A percentile compares a stretch with the other conserved stretches of the same genome.
Evolutionary conservation across 768 basidiomycete genomes (phyloP).

Genomic region (Glaciozyma antarctica): DNA sequence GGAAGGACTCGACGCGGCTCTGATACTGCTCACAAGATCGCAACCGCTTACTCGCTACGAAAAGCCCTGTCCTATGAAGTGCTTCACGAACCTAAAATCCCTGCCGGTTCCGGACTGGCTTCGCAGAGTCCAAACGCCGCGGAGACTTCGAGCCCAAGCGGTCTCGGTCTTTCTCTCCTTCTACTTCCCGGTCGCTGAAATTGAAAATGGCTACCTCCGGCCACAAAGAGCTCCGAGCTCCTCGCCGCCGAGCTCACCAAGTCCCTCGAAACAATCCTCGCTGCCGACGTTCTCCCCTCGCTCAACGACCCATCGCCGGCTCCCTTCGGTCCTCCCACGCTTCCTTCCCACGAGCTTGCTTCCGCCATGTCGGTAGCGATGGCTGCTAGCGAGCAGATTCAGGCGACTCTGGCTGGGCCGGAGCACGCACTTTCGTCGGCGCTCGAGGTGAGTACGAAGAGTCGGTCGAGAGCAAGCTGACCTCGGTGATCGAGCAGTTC

Average conservation of each 20-base stretch:
- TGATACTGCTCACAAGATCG: no score
- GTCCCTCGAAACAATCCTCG: background rate
- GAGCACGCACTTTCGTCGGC: background rate
- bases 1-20: no score
- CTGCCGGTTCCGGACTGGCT: no score
- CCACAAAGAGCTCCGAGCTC: background rate
- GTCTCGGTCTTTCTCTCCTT: background rate
- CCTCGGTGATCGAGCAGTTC: constrained; percentile 41
- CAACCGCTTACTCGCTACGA: no score
- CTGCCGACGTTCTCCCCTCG: background rate
- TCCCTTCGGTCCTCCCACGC: background rate
- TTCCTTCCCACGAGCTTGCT: background rate
- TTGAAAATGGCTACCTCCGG: background rate
- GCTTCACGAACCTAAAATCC: no score
- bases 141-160: background rate
- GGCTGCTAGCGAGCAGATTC: background rate
- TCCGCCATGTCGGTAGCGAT: background rate
- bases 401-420: background rate
- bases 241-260: background rate
- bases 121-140: no score
- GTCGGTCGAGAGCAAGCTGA: background rate
- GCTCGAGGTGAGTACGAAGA: background rate
- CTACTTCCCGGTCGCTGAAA: background rate
- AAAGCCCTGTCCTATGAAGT: no score
- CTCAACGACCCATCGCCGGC: background rate